Base-by-base conservation (phyloP, 768 basidiomycete genomes). In the Neoboletus brunneissimus region DNA sequence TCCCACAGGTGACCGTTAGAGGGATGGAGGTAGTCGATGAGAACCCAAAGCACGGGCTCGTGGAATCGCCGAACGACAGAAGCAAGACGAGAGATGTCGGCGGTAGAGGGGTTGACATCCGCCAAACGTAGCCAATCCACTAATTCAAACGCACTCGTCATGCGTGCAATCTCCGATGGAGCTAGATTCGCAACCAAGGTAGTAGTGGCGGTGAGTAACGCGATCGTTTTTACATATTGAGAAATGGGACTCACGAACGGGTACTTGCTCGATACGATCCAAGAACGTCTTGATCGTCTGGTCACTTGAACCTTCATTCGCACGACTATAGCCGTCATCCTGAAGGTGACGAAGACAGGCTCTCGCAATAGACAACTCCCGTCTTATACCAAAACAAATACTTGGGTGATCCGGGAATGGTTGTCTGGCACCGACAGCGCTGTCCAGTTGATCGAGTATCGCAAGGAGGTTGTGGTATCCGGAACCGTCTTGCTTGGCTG, bases 71-170 rank as follows among this genome's bases (percentile, higher is more conserved):
- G 60, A 29, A 88, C 58, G 0, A 77, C 66, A 2, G 53, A 53
- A 0, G 74, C 64, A 2, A 87, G 64, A 7, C 78, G 77, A 22
- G 58, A 64, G 20, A 86, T 64, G 46, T 84, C 76, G 0, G 61
- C 57, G 1, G 70, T 13, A 15, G 65, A 61, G 5, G 81, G 60
- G 1, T 69, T 62, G 27, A 68, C 64, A 15, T 75, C 74, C 2
- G 76, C 62, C 1, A 88, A 69, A 37, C 87, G 82, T 32, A 86
- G 55, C 80, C 81, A 84, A 60, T 88, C 86, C n/a, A 89, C 73
- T 0, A 89, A 72, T 49, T 84, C 82, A 43, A 75, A 82, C 0
- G 85, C 85, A 29, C 73, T 61, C 1, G 64, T 58, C 47, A 69
- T 72, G 42, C 79, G 68, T 25, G 69, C 70, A 3, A 51, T 51